Conservation (phyloP, 2,329 filamentous ascomycete genomes). For the Hymenoscyphus albidus region DNA sequence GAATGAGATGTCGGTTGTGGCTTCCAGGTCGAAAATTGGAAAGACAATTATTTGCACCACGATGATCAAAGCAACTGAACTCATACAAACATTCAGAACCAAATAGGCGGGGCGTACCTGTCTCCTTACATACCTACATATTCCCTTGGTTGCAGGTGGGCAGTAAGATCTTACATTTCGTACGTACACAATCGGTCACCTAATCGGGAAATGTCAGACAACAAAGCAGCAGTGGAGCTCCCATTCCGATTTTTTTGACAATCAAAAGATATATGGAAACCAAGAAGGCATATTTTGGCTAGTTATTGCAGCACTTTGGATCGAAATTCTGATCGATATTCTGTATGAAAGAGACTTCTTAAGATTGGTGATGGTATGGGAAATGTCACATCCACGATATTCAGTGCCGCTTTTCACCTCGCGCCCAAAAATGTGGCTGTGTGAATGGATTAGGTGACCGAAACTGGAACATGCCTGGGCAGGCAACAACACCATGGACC, state of each 20-base stretch:
- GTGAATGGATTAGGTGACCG: constrained; percentile 1
- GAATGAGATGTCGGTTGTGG: too few species aligned
- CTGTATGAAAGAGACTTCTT: neutral
- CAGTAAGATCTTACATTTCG: too few species aligned
- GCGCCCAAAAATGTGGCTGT: neutral
- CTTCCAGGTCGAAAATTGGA: too few species aligned
- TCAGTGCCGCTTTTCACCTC: neutral
- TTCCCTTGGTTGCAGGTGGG: too few species aligned
- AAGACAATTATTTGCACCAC: too few species aligned
- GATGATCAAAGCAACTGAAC: too few species aligned
- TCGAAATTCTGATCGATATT: too few species aligned
- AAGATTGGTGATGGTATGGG: neutral
- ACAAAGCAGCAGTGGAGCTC: neutral
- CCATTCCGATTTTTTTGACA: neutral
- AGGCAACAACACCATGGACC: neutral
- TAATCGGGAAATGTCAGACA: neutral
- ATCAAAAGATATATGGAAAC: neutral
- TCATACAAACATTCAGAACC: too few species aligned
- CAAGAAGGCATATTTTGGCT: neutral
- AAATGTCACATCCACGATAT: neutral
- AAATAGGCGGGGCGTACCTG: too few species aligned
- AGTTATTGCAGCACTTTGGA: neutral
- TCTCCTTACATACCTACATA: too few species aligned
- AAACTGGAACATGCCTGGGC: neutral
- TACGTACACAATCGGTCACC: neutral